Base-by-base conservation (phyloP, 139 green algal genomes). In the Haematococcus lacustris region DNA sequence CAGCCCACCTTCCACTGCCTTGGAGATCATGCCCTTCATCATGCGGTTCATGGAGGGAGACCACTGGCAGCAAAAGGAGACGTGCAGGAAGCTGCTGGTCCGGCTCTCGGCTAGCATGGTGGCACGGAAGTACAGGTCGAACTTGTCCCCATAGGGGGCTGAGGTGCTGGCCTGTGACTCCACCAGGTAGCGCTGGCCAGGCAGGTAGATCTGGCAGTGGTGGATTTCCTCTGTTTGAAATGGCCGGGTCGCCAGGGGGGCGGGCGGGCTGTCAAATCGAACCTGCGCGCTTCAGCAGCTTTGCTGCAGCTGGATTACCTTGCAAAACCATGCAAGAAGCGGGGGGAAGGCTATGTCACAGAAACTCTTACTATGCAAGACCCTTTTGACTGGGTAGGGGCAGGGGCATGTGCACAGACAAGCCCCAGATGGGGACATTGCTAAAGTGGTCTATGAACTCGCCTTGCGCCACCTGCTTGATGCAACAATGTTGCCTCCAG, bases 131-230 rank as follows among this genome's bases (percentile, higher is more conserved):
- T 73, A 77, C 0, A 85, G n/a, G 38, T 78, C 75, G 53, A 85
- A 85, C 65, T 85, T 85, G 73, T 85, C 75, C 1, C 79, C 79
- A 67, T 85, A 85, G 40, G 79, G 79, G 0, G 79, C 79, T 6
- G 69, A 70, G 17, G 79, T 85, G 71, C 38, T 66, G 33, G 70
- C 66, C 30, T 70, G 23, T 33, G 51, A 38, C 51, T 85, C 79
- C 23, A 85, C 21, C 17, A 80, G 38, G 38, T 85, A 85, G 7
- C 51, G 35, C 40, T 68, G 37, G 7, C 63, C 75, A 25, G 79
- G 75, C 0, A 51, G 3, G 68, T 70, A 47, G n/a, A 62, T 38
- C 1, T 34, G 75, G 38, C 64, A 65, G 7, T 73, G 60, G 25
- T 82, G 75, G 1, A 51, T 47, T 65, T 85, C 79, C 41, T 82